phyloP scores from a whole-genome alignment of 768 basidiomycete species.

The Cyclocybe cylindracea region DNA sequence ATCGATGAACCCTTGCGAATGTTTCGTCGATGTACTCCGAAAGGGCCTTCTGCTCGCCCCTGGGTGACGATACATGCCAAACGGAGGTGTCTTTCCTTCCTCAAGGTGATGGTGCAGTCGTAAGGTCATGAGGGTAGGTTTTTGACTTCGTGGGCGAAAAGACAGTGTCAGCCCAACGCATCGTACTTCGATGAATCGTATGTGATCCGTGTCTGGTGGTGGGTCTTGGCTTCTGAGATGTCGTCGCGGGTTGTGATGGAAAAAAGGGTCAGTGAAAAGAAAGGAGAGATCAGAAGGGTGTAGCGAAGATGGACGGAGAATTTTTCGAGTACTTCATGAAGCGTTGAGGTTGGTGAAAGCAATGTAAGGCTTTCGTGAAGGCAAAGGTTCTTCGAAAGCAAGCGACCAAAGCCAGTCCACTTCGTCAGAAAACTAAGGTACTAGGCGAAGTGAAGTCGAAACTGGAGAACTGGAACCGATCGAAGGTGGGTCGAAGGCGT shows the following conservation, averaged over 20 bases:
- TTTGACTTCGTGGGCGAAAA: slow-evolving; percentile 24
- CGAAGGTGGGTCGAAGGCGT: slow-evolving; percentile 6
- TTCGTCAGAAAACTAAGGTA: slow-evolving; percentile 5
- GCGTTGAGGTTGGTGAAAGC: slow-evolving; percentile 3
- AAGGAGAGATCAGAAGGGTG: slow-evolving; percentile 12
- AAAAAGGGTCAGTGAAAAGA: slow-evolving; percentile 11
- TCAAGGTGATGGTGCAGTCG: slow-evolving; percentile 35
- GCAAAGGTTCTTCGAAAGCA: slow-evolving; percentile 5
- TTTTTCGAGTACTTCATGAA: slow-evolving; percentile 24
- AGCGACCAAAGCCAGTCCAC: slow-evolving; percentile 22
- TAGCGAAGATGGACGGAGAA: neutral
- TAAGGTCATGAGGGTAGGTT: slow-evolving; percentile 31
- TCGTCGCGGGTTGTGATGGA: slow-evolving; percentile 3
- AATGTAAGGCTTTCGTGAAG: slow-evolving; percentile 13
- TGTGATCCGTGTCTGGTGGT: slow-evolving; percentile 1
- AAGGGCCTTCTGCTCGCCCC: slow-evolving; percentile 30
- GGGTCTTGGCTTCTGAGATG: slow-evolving; percentile 1
- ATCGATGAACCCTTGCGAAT: slow-evolving; percentile 28
- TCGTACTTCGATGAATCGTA: slow-evolving; percentile 17
- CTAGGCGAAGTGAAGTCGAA: slow-evolving; percentile 9
- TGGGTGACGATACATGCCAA: slow-evolving; percentile 33
- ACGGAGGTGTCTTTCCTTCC: slow-evolving; percentile 30
- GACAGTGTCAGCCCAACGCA: slow-evolving; percentile 27
- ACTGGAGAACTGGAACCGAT: neutral
- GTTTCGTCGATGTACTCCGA: slow-evolving; percentile 18